Evolutionary conservation across 2,329 filamentous ascomycete species (phyloP), one percentile per base, ranked within the genome.

Genomic region (Pseudogymnoascus verrucosus): DNA sequence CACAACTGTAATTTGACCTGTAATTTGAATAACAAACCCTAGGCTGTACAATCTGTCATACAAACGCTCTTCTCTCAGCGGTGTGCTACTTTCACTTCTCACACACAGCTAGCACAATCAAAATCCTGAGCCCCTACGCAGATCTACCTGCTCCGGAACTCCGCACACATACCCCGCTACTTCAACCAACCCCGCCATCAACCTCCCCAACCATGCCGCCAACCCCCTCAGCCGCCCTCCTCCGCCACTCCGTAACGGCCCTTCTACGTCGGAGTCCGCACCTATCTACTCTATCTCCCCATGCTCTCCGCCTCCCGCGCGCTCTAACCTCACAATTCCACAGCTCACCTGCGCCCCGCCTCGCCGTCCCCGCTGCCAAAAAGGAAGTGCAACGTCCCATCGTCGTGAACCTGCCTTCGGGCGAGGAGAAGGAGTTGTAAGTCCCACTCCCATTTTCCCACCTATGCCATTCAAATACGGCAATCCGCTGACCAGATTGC

Each of bases 1-100:
- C 47, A 54, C 47, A 54, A 54, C 47, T 54, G 47, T 54, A 54
- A 54, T 54, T 31, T 31, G 47, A 54, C 47, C 47, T 54, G 23
- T 28, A 31, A 54, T 54, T 51, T 51, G 23, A 51, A 11, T 11
- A 26, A 47, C n/a, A n/a, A n/a, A n/a, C n/a, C n/a, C n/a, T n/a
- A n/a, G n/a, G n/a, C n/a, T n/a, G 26, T 54, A 16, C 31, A 54
- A 54, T n/a, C 8, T 8, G 47, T 19, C 47, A 28, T n/a, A 12
- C 31, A 44, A 3, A 28, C 23, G 23, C 12, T 54, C 26, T 28
- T 11, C 42, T n/a, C 26, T 54, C 26, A 14, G 14, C 26, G 14
- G 7, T 54, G 26, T 31, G 26, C 47, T 16, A 31, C 47, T 14
- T 28, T 54, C n/a, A 3, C 6, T 8, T 19, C n/a, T 12, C 47